Base-by-base conservation (phyloP, 2,329 filamentous ascomycete species). In the Harringtonia lauricola region DNA sequence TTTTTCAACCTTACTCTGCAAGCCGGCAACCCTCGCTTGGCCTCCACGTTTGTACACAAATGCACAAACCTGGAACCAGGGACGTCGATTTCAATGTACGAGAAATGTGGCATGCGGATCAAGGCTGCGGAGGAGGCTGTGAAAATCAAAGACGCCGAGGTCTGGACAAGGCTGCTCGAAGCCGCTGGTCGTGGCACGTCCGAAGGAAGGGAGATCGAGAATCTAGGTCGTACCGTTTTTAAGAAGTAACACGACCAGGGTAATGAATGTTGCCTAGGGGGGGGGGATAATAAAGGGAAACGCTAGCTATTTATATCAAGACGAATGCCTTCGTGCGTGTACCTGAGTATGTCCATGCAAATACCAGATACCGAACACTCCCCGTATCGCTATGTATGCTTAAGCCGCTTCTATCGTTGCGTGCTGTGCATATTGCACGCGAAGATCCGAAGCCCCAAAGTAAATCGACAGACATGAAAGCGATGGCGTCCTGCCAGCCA, bases 111-210 rank as follows among this genome's bases (percentile, higher is more conserved):
- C 17, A 77, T 95, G 79, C 70, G 87, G 36, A 75, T 83, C 24
- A 88, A 86, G 64, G 92, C 92, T 3, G 92, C 84, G 4, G 89
- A 96, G 64, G 92, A 96, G 65, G 90, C 92, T 3, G 73, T 88
- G 47, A 86, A 81, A 65, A 72, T 76, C 47, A 94, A 85, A 62
- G 86, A 98, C 58, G 68, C 77, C 39, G 81, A 81, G 53, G 67
- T 81, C n/a, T 79, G 94, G 64, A 76, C 83, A 54, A 71, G 79
- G 41, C 64, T 96, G 51, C 71, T 86, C 51, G 75, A 76, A 45
- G 87, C 83, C 51, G 88, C 86, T 15, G 83, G 79, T 7, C 77
- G 78, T 42, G 75, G 72, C 29, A 81, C 82, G 42, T 65, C 74
- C 19, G 79, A 83, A 49, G 76, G 71, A 2, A 64, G 78, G 49